Evolutionary conservation across 129 eudicot genomes (phyloP), one percentile per base, ranked within the genome.

Genomic region (Arctium minus): DNA sequence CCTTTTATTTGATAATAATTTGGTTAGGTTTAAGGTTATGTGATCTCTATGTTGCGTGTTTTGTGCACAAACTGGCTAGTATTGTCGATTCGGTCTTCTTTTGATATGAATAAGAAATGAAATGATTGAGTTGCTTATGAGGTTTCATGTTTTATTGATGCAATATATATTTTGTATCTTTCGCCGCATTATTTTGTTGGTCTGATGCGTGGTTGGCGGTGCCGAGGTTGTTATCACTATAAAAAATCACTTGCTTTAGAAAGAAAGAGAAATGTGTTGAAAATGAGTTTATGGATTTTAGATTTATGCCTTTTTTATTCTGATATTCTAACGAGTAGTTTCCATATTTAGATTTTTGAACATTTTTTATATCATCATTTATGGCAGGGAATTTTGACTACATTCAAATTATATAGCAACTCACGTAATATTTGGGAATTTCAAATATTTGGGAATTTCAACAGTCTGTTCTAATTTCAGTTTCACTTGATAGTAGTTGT

Each of bases 301-400:
- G 77, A 73, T 39, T 44, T 22, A 39, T 40, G 5, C 32, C 32
- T 53, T 73, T 73, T 38, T 35, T 4, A 38, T 73, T 40, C 30
- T 73, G 76, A 36, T 73, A 37, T 37, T 37, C 53, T 38, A n/a
- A 38, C 8, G n/a, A 73, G 56, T 73, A 38, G 48, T 73, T 46
- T 72, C 1, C 65, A 35, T 11, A 6, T 60, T 29, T 56, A 37
- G 37, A 22, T 22, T 22, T 72, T 27, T 31, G 75, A 65, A 60
- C 73, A 80, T 13, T 88, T 29, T 38, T 67, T 46, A 33, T 42
- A 75, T 82, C 6, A 3, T 35, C 32, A 36, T 71, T 33, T 46
- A 22, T 84, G 72, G 86, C 93, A 96, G 98, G 99, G 99, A 77
- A 96, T 96, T 72, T 85, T 96, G 88, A 93, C 99, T 1, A 96